Base-by-base conservation (phyloP, 805 yeast species). In the Yamadazyma laniorum region DNA sequence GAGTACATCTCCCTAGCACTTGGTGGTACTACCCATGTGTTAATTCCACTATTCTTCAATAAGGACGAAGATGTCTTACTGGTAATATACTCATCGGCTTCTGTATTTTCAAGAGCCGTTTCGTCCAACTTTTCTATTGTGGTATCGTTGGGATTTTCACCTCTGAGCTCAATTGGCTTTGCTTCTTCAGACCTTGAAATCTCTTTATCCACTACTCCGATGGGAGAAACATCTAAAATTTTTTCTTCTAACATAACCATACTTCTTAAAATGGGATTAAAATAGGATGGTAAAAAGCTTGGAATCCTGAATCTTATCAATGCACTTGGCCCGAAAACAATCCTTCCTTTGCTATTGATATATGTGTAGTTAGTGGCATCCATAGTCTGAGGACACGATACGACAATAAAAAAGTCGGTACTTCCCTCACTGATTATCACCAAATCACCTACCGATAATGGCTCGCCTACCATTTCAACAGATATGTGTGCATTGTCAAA, bases 281-380 rank as follows among this genome's bases (percentile, higher is more conserved):
- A 67, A 40, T 50, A 34, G 12, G 34, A 25, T 0, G 73, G 70
- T 16, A 79, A 62, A 1, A 77, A 68, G 5, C 57, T 50, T 1
- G 90, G 89, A 8, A 84, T 62, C 32, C 87, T 63, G 21, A 76
- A 50, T 25, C 65, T 62, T 36, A 82, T 68, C 12, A 59, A 55
- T 14, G 63, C 55, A 39, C 69, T 72, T 9, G 74, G 62, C 1
- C 67, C 67, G 58, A 73, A 81, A 2, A 62, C 49, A 12, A 84
- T 57, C 31, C 72, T 77, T 7, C 93, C 93, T 40, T 72, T 72
- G 21, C 70, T 66, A 37, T 74, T 72, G 34, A 79, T 63, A 42
- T 80, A 70, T 0, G 85, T 75, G 48, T 76, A 82, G 22, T 80
- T 59, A 18, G 77, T 75, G 32, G 79, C 81, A 13, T 63, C 62